Conservation (phyloP, 108 stramenopile species). For the Epipyxis sp. region DNA sequence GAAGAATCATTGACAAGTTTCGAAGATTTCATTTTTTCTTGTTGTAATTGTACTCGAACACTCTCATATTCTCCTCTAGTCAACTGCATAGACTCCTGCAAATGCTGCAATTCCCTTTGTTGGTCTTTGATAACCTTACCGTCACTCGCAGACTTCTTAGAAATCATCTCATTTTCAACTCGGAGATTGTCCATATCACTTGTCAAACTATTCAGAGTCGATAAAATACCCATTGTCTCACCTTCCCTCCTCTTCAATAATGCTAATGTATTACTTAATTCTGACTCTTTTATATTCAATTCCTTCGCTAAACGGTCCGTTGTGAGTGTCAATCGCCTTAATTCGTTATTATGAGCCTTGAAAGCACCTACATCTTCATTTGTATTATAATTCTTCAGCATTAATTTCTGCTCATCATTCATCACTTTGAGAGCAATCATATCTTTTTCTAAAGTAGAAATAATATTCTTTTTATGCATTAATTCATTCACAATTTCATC, state of each 20-base stretch:
- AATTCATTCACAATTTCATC: not conserved
- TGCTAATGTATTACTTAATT: not conserved
- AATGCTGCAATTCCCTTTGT: too few species aligned
- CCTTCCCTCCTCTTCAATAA: conserved; percentile 10
- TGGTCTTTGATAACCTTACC: not conserved
- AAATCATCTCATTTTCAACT: not conserved
- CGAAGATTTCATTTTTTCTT: not conserved
- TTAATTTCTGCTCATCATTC: not conserved
- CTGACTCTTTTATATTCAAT: not conserved
- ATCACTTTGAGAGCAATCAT: not conserved
- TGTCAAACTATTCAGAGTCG: not conserved
- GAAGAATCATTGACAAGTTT: not conserved
- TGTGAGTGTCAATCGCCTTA: not conserved
- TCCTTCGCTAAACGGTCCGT: conserved; percentile 1
- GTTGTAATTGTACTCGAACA: not conserved
- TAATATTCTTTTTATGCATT: not conserved
- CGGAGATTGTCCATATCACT: not conserved
- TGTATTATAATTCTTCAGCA: not conserved
- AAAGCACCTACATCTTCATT: not conserved
- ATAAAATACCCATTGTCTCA: not conserved
- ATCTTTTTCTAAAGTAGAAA: not conserved
- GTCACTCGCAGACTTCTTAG: not conserved
- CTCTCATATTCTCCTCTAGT: too few species aligned
- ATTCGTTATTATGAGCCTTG: not conserved
- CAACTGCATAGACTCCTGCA: too few species aligned